These are phyloP conservation scores for Capsella bursapastoris DNA, from an alignment of 345 rosid species.

Conservation along the genomic window DNA sequence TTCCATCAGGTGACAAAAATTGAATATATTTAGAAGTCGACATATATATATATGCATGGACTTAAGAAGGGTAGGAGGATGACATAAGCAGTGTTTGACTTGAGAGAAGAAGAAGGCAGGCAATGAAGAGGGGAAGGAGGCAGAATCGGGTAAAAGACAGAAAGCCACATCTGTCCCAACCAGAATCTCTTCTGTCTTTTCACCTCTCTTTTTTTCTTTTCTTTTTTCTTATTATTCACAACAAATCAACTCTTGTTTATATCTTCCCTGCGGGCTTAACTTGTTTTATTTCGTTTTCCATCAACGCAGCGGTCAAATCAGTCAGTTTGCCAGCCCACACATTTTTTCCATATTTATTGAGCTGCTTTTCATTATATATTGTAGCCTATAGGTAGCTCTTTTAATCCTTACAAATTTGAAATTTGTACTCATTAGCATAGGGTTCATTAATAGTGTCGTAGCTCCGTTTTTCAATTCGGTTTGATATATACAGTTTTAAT, in stretches of 20 bases:
- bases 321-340: no score
- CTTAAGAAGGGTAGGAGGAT: not conserved
- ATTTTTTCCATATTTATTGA: constrained; percentile 1
- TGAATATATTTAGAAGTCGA: no score
- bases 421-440: no score
- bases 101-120: not conserved
- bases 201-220: not conserved
- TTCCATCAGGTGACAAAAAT: no score
- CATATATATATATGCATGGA: no score
- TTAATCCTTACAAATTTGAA: no score
- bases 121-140: not conserved
- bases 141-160: constrained; percentile 40
- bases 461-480: constrained; percentile 22
- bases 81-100: constrained; percentile 45
- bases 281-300: not conserved
- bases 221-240: not conserved
- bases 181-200: constrained; percentile 45
- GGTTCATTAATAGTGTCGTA: not conserved
- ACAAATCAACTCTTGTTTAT: not conserved
- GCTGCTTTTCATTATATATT: no score
- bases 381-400: no score
- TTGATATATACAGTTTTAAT: not conserved
- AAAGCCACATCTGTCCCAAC: constrained; percentile 42
- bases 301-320: constrained; percentile 31
- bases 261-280: no score